Evolutionary conservation across 345 rosid species (phyloP).

Genomic region (Ceriops zippeliana): DNA sequence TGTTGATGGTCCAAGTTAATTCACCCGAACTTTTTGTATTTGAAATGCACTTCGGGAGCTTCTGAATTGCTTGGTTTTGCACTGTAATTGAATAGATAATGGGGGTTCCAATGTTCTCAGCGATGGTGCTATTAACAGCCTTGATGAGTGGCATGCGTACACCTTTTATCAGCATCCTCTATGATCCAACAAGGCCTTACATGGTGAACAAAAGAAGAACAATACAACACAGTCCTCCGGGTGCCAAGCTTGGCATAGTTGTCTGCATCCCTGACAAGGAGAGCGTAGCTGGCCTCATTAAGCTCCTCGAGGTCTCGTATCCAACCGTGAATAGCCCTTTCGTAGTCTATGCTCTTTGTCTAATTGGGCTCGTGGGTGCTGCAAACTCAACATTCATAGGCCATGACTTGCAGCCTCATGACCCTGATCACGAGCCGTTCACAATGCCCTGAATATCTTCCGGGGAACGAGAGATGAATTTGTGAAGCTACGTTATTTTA

Average conservation of each 20-base stretch:
- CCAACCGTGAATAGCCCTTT: constrained; percentile 45
- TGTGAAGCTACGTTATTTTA: constrained; percentile 41
- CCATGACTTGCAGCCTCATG: background rate
- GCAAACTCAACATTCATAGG: constrained; percentile 31
- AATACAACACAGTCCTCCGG: constrained; percentile 59
- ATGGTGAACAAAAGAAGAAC: constrained; percentile 66
- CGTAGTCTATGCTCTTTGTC: constrained; percentile 47
- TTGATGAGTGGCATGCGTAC: constrained; percentile 29
- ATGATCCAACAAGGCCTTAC: constrained; percentile 69
- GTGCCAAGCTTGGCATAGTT: constrained; percentile 40
- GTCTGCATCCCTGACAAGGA: constrained; percentile 47
- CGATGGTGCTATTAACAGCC: constrained; percentile 40
- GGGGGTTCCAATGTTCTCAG: constrained; percentile 29
- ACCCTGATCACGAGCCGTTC: constrained; percentile 24
- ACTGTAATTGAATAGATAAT: constrained; percentile 32
- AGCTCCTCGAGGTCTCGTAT: constrained; percentile 53
- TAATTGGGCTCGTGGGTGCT: constrained; percentile 55
- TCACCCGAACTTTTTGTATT: background rate
- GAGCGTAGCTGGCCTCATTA: constrained; percentile 38
- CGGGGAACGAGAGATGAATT: constrained; percentile 27
- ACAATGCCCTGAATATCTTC: constrained; percentile 39
- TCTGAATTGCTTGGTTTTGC: no score
- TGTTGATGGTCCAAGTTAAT: no score
- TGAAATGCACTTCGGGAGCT: no score
- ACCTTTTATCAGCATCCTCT: constrained; percentile 53